phyloP scores from a whole-genome alignment of 176 grass and related monocot genomes.

The Phyllostachys edulis region DNA sequence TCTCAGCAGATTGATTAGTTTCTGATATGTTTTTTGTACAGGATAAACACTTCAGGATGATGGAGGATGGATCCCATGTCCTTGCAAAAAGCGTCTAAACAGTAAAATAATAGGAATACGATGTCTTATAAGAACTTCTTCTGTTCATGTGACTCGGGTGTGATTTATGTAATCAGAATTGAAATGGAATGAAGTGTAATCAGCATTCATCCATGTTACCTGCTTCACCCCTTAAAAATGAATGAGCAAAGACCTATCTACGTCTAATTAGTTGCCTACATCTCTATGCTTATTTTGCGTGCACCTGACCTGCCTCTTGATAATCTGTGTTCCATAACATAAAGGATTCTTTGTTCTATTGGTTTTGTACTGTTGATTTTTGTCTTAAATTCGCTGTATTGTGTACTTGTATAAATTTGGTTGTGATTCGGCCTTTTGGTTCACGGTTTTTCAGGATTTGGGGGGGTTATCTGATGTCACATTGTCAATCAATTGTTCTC shows the following conservation, averaged over 20 bases:
- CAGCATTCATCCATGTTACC: neutral
- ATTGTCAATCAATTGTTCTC: neutral
- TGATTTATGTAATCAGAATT: neutral
- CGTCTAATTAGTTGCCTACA: neutral
- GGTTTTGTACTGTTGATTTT: neutral
- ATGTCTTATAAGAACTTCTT: neutral
- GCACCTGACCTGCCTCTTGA: neutral
- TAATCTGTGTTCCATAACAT: neutral
- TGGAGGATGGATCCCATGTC: conserved; percentile 32
- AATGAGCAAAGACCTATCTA: neutral
- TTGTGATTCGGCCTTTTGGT: neutral
- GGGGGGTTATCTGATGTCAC: neutral
- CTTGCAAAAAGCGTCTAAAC: conserved; percentile 37
- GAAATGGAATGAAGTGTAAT: neutral
- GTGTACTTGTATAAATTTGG: neutral
- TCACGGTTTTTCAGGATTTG: neutral
- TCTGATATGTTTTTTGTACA: conserved; percentile 18
- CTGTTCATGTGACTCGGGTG: neutral
- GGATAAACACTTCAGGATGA: conserved; percentile 19
- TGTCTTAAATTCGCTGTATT: neutral
- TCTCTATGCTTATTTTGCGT: neutral
- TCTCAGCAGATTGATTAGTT: neutral
- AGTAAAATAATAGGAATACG: neutral
- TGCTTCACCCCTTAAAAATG: neutral
- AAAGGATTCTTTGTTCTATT: neutral